These are phyloP conservation scores for Rhynchospora pubera DNA, from an alignment of 176 grass and related monocot species.

Conservation along the genomic window DNA sequence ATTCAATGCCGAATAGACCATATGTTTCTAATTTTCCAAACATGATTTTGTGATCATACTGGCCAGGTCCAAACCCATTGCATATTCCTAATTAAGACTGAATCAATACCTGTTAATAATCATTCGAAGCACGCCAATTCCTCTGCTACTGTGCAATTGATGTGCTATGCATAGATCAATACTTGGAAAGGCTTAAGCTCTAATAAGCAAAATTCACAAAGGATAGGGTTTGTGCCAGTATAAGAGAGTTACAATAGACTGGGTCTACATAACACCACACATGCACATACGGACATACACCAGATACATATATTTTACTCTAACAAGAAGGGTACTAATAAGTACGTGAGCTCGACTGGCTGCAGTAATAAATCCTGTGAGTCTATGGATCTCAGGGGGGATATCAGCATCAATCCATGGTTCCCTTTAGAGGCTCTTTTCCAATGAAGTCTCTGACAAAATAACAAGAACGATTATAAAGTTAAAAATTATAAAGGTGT, in stretches of 20 bases:
- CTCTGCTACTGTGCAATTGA: conserved; percentile 18
- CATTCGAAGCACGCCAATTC: conserved; percentile 13
- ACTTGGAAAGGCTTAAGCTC: conserved; percentile 15
- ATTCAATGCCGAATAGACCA: not conserved
- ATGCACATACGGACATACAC: conserved; percentile 2
- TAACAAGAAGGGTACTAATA: conserved; percentile 16
- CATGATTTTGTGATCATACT: not conserved
- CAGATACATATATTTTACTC: not conserved
- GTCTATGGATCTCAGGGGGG: conserved; percentile 29
- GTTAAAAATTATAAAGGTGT: not conserved
- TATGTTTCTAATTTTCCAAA: not conserved
- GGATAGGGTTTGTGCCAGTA: conserved; percentile 10
- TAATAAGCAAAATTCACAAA: conserved; percentile 3
- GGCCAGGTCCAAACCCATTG: not conserved
- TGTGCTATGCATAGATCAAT: conserved; percentile 15
- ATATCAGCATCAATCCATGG: conserved; percentile 39
- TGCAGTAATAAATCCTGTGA: conserved; percentile 22
- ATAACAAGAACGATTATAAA: not conserved
- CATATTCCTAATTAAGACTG: conserved; percentile 18
- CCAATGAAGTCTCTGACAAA: conserved; percentile 42
- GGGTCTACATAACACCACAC: conserved; percentile 5
- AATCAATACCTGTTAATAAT: conserved; percentile 6
- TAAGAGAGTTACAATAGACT: conserved; percentile 5
- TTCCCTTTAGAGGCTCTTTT: conserved; percentile 40
- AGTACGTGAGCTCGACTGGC: conserved; percentile 34